A percentile compares a stretch with the other conserved stretches of the same genome.
phyloP scores from a whole-genome alignment of 345 rosid genomes.

The Citrus reticulata region DNA sequence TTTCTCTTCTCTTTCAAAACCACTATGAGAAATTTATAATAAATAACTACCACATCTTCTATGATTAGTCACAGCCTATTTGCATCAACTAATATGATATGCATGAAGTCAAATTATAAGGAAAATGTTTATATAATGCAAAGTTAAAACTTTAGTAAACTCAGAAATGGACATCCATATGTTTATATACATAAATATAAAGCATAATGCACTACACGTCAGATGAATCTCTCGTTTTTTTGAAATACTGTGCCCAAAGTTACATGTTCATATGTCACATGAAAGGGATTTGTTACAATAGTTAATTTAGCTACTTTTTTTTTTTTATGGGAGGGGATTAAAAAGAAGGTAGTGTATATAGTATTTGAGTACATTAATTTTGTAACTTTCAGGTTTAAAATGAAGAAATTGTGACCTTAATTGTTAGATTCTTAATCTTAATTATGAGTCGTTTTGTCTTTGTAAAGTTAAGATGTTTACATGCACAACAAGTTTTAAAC shows the following conservation, averaged over 20 bases:
- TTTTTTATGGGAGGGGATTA: too few species aligned
- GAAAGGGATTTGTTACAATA: neutral
- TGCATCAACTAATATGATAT: neutral
- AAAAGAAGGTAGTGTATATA: too few species aligned
- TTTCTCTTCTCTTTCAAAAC: neutral
- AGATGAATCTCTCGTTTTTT: neutral
- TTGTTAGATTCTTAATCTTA: too few species aligned
- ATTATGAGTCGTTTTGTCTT: too few species aligned
- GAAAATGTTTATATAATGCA: too few species aligned
- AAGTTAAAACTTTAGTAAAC: neutral
- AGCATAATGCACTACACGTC: constrained; percentile 2
- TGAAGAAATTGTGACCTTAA: too few species aligned
- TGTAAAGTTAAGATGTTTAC: too few species aligned
- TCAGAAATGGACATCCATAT: neutral
- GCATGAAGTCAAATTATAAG: too few species aligned
- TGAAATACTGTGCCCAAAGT: neutral
- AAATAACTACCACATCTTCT: neutral
- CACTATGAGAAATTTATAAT: neutral
- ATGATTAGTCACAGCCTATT: neutral
- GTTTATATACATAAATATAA: neutral
- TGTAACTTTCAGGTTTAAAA: too few species aligned
- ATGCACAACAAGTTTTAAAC: too few species aligned
- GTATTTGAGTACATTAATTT: too few species aligned
- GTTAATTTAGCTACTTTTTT: too few species aligned
- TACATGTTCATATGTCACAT: neutral